Base-by-base conservation (phyloP, 208 protist species). In the Crithidia sp. region DNA sequence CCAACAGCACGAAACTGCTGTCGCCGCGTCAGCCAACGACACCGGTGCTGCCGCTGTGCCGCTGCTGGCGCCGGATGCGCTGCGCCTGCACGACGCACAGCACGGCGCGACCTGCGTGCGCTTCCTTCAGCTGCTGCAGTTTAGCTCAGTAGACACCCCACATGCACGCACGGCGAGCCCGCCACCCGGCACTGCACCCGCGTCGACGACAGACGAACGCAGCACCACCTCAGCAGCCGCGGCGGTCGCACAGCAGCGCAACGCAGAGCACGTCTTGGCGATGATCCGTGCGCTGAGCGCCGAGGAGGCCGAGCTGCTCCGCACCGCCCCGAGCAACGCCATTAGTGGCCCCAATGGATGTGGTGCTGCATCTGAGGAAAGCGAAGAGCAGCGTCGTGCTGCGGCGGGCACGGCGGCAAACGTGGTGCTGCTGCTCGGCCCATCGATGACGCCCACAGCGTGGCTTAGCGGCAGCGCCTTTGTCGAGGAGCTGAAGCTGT, bases 401-500 rank as follows among this genome's bases (percentile, higher is more conserved):
- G 0, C 4, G 7, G 52, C 63, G 5, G 58, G 53, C 8, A 57
- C 8, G 10, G 53, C 61, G 40, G 63, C 71, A 2, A 50, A 41
- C 40, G 75, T 58, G 9, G 73, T 74, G 6, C 39, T 74, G 19
- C 39, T 76, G 36, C 57, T 91, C 7, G 75, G 72, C 16, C 64
- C 75, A 8, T 72, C 58, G 10, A 76, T 92, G 71, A 86, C 81
- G 0, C 70, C 87, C 6, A 68, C 10, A 9, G 85, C 72, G n/a
- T 96, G 89, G 90, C 56, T 96, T 19, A 85, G 81, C 13, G 92
- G 92, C 7, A 83, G 85, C 43, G 84, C 83, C 37, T 96, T 96
- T 81, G 92, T 94, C 41, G 86, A 96, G 65, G 89, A 96, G 67
- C 76, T 96, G 78, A 87, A 89, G 64, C 78, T 96, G 74, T 96